These are phyloP conservation scores for Puccinia polysora DNA, from an alignment of 1,284 basidiomycete genomes.

Conservation along the genomic window DNA sequence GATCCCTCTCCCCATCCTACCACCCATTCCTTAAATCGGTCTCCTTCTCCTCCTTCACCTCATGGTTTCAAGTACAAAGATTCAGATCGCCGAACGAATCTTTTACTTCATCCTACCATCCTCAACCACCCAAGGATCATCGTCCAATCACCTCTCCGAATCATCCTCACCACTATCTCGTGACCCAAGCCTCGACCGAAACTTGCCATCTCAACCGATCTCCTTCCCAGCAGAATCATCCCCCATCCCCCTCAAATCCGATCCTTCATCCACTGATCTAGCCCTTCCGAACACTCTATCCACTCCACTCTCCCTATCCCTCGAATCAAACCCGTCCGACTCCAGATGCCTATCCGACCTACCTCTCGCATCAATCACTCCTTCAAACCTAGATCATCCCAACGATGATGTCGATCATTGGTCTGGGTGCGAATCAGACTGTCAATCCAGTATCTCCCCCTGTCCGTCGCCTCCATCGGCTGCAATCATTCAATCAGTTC, in stretches of 20 bases:
- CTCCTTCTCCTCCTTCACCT: too few relatives aligned
- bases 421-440: background rate
- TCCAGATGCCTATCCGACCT: too few relatives aligned
- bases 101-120: slow-evolving; percentile 88
- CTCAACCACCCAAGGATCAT: background rate
- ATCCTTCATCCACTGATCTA: too few relatives aligned
- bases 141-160: too few relatives aligned
- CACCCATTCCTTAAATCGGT: too few relatives aligned
- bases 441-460: background rate
- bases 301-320: too few relatives aligned
- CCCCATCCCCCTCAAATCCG: too few relatives aligned
- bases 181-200: slow-evolving; percentile 43
- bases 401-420: slow-evolving; percentile 5
- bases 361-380: background rate
- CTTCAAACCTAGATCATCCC: background rate
- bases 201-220: too few relatives aligned
- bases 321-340: background rate
- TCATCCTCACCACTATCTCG: slow-evolving; percentile 1
- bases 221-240: too few relatives aligned
- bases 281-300: too few relatives aligned
- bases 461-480: background rate
- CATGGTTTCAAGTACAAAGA: slow-evolving; percentile 69
- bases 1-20: background rate
- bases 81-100: slow-evolving; percentile 95
- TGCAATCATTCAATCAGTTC: background rate